Base-by-base conservation (phyloP, 2,329 filamentous ascomycete species). In the Fusarium sp. region DNA sequence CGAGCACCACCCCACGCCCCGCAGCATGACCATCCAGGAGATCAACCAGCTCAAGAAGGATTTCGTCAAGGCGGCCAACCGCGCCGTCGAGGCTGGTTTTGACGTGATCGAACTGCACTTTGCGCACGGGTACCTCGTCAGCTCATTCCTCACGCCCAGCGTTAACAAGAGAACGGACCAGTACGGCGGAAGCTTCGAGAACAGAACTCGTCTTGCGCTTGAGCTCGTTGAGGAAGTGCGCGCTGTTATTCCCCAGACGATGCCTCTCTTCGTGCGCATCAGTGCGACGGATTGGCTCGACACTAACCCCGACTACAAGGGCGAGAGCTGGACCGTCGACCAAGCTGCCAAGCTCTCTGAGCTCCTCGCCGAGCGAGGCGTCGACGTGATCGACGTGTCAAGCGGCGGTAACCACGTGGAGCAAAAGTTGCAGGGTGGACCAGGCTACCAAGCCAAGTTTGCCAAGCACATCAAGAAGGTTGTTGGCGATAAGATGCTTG, bases 211-310 rank as follows among this genome's bases (percentile, higher is more conserved):
- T 0, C 78, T 96, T 8, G 84, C 86, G 0, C 78, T 93, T 3
- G 92, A 96, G 76, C 77, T 92, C 8, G 86, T 89, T 3, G 86
- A 92, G 15, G 78, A 87, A 9, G 84, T 87, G 0, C 84, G 93
- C 8, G 81, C 82, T 2, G 84, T 82, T 1, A 90, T 94, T 1
- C 91, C 91, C 0, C 80, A 88, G 9, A 77, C 80, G 2, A 92
- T 91, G 86, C 92, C 92, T 0, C 81, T 95, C 0, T 90, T 94
- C 74, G 81, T 92, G 12, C 87, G 92, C 26, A 86, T 95, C 69
- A 90, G 86, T n/a, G 91, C 89, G 0, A 90, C 89, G 0, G 92
- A 95, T 74, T 94, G 91, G 90, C 83, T 94, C 0, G 89, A 93
- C 62, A 82, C 85, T 59, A 83, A 85, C 49, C 83, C 83, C 1